phyloP scores from a whole-genome alignment of 768 basidiomycete species.

The Hygrocybe punicea region DNA sequence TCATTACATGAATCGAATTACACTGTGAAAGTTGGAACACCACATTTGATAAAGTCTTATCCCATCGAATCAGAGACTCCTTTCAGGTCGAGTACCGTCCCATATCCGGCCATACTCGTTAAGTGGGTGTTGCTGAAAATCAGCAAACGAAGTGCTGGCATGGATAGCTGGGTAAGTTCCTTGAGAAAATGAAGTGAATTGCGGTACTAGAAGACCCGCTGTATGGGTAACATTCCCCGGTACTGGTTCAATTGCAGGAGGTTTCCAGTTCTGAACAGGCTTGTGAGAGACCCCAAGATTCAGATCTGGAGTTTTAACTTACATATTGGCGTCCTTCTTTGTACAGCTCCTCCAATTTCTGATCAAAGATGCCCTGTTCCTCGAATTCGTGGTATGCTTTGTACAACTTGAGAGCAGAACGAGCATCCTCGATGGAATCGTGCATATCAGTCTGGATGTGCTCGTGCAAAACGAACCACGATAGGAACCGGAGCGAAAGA shows the following conservation, averaged over 20 bases:
- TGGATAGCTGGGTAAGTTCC: neutral
- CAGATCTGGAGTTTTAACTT: constrained; percentile 21
- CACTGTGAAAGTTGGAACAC: too few relatives aligned
- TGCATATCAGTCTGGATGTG: constrained; percentile 93
- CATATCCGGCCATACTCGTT: too few relatives aligned
- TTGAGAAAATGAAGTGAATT: neutral
- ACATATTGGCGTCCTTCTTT: constrained; percentile 74
- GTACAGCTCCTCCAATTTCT: constrained; percentile 83
- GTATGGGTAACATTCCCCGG: neutral
- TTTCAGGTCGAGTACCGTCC: too few relatives aligned
- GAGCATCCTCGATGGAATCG: constrained; percentile 97
- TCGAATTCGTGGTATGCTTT: constrained; percentile 78
- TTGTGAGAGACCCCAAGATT: neutral
- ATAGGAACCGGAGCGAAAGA: constrained; percentile 85
- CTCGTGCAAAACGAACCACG: constrained; percentile 90
- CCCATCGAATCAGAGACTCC: too few relatives aligned
- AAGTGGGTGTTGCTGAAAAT: neutral
- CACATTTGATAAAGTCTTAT: too few relatives aligned
- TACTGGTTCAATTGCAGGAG: neutral
- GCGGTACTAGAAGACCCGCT: neutral
- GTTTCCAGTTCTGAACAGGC: neutral
- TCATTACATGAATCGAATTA: too few relatives aligned
- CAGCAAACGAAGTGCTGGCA: neutral
- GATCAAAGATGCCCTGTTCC: constrained; percentile 72
- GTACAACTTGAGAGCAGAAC: constrained; percentile 80